phyloP scores from a whole-genome alignment of 2,329 filamentous ascomycete species.

The Alternaria incomplexa region DNA sequence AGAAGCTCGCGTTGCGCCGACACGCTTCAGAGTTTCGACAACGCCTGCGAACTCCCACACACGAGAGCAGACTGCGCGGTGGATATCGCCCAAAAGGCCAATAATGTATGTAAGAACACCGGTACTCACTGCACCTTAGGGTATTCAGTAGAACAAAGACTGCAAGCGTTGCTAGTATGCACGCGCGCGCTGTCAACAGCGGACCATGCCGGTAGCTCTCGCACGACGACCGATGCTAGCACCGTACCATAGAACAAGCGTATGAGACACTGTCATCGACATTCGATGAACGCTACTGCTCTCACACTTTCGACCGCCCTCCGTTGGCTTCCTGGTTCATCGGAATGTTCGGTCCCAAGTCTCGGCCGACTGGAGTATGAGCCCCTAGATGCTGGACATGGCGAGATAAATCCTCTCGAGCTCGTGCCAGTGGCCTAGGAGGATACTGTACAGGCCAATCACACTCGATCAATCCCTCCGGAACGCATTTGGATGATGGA shows the following conservation, averaged over 20 bases:
- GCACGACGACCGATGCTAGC: neutral
- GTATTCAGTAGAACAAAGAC: neutral
- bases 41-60: neutral
- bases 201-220: neutral
- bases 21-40: neutral
- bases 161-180: neutral
- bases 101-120: neutral
- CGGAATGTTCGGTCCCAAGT: neutral
- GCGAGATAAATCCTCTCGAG: neutral
- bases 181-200: neutral
- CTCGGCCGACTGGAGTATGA: neutral
- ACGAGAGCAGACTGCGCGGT: neutral
- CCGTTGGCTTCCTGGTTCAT: neutral
- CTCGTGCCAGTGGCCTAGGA: accelerated
- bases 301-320: neutral
- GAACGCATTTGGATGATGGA: neutral
- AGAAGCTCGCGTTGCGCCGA: neutral
- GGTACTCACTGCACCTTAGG: neutral
- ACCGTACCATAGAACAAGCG: neutral
- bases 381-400: neutral
- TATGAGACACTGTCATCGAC: neutral
- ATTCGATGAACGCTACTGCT: neutral
- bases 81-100: neutral
- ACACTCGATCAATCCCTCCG: neutral
- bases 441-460: neutral